These are phyloP conservation scores for Mortierella claussenii DNA, from an alignment of 192 early-diverging fungal species.

Conservation along the genomic window DNA sequence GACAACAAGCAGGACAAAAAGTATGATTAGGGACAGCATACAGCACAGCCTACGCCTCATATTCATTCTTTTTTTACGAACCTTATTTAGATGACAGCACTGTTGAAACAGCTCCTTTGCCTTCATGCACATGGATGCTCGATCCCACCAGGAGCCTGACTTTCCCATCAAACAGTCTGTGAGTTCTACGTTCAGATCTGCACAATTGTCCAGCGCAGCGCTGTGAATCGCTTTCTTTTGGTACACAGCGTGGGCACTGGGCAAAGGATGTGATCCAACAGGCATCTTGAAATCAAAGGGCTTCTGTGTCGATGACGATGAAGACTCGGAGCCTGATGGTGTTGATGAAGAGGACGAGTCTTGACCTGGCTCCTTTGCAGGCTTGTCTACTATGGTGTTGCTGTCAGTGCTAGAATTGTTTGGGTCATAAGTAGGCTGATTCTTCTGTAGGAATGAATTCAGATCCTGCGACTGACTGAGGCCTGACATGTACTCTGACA, in stretches of 20 bases:
- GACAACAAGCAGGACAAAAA: neutral
- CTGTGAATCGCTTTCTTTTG: slow-evolving; percentile 40
- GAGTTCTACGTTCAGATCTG: slow-evolving; percentile 42
- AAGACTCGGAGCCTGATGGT: slow-evolving; percentile 1
- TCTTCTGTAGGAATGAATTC: slow-evolving; percentile 47
- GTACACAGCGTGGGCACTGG: slow-evolving; percentile 3
- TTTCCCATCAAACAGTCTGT: slow-evolving; percentile 34
- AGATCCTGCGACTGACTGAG: slow-evolving; percentile 46
- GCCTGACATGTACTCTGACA: slow-evolving; percentile 49
- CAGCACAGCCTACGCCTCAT: neutral
- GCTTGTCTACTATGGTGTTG: neutral
- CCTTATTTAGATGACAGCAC: slow-evolving; percentile 39
- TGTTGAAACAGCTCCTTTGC: slow-evolving; percentile 27
- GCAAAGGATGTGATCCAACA: slow-evolving; percentile 18
- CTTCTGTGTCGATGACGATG: slow-evolving; percentile 6
- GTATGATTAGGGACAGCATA: neutral
- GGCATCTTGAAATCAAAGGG: neutral
- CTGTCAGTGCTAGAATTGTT: slow-evolving; percentile 2
- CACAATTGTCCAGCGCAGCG: slow-evolving; percentile 43
- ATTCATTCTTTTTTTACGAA: slow-evolving; percentile 13
- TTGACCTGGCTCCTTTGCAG: neutral
- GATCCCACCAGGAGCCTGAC: slow-evolving; percentile 48
- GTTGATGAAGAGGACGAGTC: neutral
- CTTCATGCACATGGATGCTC: slow-evolving; percentile 46
- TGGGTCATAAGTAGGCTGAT: slow-evolving; percentile 37